Conservation (phyloP, 2,329 filamentous ascomycete species). For the Ascochyta clinopodiicola region DNA sequence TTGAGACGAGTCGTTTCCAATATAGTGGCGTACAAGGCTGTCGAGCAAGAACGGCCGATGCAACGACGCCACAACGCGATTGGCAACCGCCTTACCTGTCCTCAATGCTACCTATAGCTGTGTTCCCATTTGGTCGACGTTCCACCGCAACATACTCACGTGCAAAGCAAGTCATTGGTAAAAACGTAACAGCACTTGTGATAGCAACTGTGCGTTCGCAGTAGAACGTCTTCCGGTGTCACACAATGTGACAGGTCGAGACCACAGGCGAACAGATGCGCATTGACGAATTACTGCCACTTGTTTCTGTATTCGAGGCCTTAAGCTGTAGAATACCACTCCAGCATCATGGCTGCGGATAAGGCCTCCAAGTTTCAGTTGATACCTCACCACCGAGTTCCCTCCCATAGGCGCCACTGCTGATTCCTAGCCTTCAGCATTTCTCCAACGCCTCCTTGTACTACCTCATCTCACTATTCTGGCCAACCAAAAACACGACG, state of each 20-base stretch:
- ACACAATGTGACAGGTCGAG: neutral
- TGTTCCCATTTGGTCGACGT: constrained; percentile 9
- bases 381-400: neutral
- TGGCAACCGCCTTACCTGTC: constrained; percentile 7
- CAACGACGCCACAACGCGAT: constrained; percentile 21
- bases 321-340: neutral
- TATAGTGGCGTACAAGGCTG: constrained; percentile 18
- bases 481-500: neutral
- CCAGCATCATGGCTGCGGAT: constrained; percentile 8
- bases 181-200: neutral
- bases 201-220: neutral
- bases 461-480: neutral
- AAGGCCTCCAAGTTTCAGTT: constrained; percentile 7
- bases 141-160: constrained; percentile 4
- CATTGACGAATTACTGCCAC: neutral
- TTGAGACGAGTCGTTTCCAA: constrained; percentile 12
- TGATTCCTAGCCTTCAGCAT: neutral
- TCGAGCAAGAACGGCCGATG: constrained; percentile 11
- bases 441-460: neutral
- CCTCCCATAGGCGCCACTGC: constrained; percentile 8
- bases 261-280: neutral
- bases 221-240: neutral
- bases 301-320: neutral
- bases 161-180: neutral
- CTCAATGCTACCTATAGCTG: constrained; percentile 5